phyloP scores from a whole-genome alignment of 1,284 basidiomycete species.

The Neotropicomus parvogracilis region DNA sequence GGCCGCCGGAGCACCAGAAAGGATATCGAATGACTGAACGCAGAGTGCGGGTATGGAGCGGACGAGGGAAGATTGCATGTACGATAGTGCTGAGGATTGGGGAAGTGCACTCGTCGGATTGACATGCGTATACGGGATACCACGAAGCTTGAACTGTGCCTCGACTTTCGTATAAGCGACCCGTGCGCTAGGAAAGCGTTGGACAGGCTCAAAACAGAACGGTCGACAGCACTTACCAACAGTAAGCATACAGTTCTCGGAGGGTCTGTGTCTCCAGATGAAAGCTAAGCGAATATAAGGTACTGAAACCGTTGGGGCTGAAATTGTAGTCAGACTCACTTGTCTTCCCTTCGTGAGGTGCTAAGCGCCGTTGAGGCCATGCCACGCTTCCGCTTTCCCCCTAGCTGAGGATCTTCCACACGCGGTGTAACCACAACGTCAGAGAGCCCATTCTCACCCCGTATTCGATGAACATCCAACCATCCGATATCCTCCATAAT shows the following conservation, averaged over 20 bases:
- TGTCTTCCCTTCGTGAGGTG: constrained; percentile 23
- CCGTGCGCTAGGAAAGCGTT: constrained; percentile 58
- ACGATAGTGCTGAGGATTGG: constrained; percentile 45
- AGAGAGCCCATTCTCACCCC: constrained; percentile 37
- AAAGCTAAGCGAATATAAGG: constrained; percentile 44
- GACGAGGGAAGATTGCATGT: constrained; percentile 65
- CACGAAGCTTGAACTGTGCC: constrained; percentile 77
- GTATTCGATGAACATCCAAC: constrained; percentile 65
- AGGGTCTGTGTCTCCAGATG: constrained; percentile 65
- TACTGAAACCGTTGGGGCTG: background rate
- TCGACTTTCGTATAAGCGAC: constrained; percentile 89
- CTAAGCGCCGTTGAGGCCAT: constrained; percentile 6
- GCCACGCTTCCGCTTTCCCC: constrained; percentile 40
- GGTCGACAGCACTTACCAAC: constrained; percentile 50
- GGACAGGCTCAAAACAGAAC: background rate
- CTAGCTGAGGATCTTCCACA: constrained; percentile 22
- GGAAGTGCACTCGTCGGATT: constrained; percentile 50
- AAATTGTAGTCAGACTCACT: constrained; percentile 17
- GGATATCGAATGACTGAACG: constrained; percentile 75
- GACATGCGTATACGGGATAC: constrained; percentile 76
- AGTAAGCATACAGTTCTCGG: constrained; percentile 74
- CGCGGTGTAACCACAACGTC: constrained; percentile 13
- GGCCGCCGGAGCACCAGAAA: constrained; percentile 77
- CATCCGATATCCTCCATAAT: constrained; percentile 74
- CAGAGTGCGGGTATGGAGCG: constrained; percentile 77